A percentile compares a stretch with the other conserved stretches of the same genome.
Evolutionary conservation across 371 early-diverging fungal genomes (phyloP).

Genomic region (Cokeromyces recurvatus): DNA sequence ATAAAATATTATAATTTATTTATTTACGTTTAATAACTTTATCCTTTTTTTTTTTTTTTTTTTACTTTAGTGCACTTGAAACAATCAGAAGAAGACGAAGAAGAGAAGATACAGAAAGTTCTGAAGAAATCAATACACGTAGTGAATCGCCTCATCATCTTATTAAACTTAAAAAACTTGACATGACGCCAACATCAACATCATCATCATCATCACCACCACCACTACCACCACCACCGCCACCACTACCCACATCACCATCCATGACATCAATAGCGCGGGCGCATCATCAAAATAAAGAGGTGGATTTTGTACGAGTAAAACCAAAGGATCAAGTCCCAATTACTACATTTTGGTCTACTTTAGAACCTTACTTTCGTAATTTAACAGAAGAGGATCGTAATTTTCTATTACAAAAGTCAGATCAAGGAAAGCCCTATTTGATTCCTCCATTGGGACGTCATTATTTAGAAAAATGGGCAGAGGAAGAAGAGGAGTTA

Average conservation of each 20-base stretch:
- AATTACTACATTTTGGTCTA: conserved; percentile 74
- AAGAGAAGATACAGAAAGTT: conserved; percentile 11
- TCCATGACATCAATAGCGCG: no score
- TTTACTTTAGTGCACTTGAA: conserved; percentile 15
- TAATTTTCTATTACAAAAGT: conserved; percentile 56
- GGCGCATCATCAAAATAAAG: neutral
- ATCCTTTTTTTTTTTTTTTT: neutral
- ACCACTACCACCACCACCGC: neutral
- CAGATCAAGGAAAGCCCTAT: conserved; percentile 62
- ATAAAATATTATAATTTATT: no score
- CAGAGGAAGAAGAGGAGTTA: conserved; percentile 67
- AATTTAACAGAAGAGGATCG: conserved; percentile 84
- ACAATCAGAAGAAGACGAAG: conserved; percentile 15
- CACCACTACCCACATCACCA: no score
- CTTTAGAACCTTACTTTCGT: conserved; percentile 81
- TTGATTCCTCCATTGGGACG: conserved; percentile 75
- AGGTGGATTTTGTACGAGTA: conserved; percentile 40
- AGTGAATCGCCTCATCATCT: conserved; percentile 23
- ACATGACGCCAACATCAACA: conserved; percentile 5
- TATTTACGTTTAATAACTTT: no score
- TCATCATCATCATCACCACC: conserved; percentile 19
- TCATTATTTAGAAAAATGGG: conserved; percentile 77
- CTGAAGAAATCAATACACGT: neutral
- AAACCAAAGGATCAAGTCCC: conserved; percentile 73
- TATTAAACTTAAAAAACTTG: conserved; percentile 25